phyloP scores from a whole-genome alignment of 1,284 basidiomycete genomes.

The Trichosporon ovoides region DNA sequence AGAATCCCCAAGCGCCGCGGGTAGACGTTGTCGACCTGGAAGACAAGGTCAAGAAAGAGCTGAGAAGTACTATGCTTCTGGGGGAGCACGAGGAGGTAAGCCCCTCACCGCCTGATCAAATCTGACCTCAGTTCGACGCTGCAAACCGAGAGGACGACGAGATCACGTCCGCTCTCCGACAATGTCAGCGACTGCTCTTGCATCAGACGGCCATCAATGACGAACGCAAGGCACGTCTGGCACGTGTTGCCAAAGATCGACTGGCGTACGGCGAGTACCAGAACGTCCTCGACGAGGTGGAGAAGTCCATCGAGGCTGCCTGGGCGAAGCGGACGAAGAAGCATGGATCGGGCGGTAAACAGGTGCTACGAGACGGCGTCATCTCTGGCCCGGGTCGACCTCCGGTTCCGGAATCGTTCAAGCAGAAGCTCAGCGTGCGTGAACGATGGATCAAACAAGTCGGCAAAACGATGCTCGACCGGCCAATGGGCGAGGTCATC shows the following conservation, averaged over 20 bases:
- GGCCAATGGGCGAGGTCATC: slow-evolving; percentile 61
- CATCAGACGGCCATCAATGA: slow-evolving; percentile 75
- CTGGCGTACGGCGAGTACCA: slow-evolving; percentile 86
- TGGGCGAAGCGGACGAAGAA: slow-evolving; percentile 51
- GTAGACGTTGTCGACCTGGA: slow-evolving; percentile 54
- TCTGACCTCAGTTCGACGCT: slow-evolving; percentile 62
- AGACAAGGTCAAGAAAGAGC: slow-evolving; percentile 54
- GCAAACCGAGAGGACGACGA: slow-evolving; percentile 81
- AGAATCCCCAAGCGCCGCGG: slow-evolving; percentile 9
- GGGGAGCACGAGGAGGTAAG: slow-evolving; percentile 52
- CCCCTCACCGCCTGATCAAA: not conserved
- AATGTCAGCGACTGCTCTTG: slow-evolving; percentile 76
- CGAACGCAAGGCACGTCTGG: slow-evolving; percentile 68
- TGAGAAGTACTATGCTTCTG: slow-evolving; percentile 53
- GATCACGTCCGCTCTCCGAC: slow-evolving; percentile 79
- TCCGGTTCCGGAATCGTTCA: slow-evolving; percentile 65
- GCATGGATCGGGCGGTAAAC: slow-evolving; percentile 53
- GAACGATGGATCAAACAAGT: slow-evolving; percentile 67
- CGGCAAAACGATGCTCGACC: slow-evolving; percentile 62
- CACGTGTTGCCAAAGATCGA: slow-evolving; percentile 72
- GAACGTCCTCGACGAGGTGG: slow-evolving; percentile 69
- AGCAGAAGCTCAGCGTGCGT: slow-evolving; percentile 63
- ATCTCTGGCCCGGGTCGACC: slow-evolving; percentile 54
- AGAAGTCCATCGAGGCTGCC: slow-evolving; percentile 63
- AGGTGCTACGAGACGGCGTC: slow-evolving; percentile 49